Percentiles rank a stretch among this genome's conserved stretches.
phyloP scores from a whole-genome alignment of 345 rosid species.

The Viola odorata region DNA sequence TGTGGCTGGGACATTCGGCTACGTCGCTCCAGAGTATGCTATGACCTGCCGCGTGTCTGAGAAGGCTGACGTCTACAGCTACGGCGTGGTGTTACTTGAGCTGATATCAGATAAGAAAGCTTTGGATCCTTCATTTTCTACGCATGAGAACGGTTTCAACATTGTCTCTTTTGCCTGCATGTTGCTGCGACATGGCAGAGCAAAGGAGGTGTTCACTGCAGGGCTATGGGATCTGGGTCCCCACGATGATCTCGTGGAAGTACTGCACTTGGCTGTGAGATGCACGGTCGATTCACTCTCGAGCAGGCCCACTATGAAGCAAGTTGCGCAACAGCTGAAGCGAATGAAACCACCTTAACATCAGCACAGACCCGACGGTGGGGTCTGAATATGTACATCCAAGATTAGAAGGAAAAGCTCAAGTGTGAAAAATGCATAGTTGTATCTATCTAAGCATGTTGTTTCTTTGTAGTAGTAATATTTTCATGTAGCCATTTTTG shows the following conservation, averaged over 20 bases:
- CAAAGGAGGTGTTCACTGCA: slow-evolving; percentile 27
- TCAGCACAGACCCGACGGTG: too few species aligned
- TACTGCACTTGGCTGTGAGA: slow-evolving; percentile 29
- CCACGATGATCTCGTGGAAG: slow-evolving; percentile 22
- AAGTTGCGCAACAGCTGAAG: slow-evolving; percentile 25
- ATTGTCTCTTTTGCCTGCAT: slow-evolving; percentile 36
- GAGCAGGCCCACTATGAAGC: slow-evolving; percentile 32
- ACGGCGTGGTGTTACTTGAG: slow-evolving; percentile 39
- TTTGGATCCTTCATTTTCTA: slow-evolving; percentile 35
- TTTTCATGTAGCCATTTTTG: not conserved
- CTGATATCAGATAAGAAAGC: slow-evolving; percentile 32
- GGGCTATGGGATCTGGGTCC: slow-evolving; percentile 32
- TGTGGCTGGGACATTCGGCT: slow-evolving; percentile 34
- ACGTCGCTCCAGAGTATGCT: slow-evolving; percentile 30
- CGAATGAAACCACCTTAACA: slow-evolving; percentile 19
- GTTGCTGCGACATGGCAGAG: slow-evolving; percentile 27
- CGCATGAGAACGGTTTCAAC: slow-evolving; percentile 31
- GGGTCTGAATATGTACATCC: not conserved
- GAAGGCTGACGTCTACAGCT: slow-evolving; percentile 37
- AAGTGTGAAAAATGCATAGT: not conserved
- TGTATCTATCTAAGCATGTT: not conserved
- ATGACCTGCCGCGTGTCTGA: slow-evolving; percentile 34
- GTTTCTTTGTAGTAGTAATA: too few species aligned
- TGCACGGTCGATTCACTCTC: slow-evolving; percentile 26
- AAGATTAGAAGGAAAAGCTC: not conserved